Evolutionary conservation across 495 filamentous ascomycete species (phyloP).

Genomic region (Hamigera avellanea): DNA sequence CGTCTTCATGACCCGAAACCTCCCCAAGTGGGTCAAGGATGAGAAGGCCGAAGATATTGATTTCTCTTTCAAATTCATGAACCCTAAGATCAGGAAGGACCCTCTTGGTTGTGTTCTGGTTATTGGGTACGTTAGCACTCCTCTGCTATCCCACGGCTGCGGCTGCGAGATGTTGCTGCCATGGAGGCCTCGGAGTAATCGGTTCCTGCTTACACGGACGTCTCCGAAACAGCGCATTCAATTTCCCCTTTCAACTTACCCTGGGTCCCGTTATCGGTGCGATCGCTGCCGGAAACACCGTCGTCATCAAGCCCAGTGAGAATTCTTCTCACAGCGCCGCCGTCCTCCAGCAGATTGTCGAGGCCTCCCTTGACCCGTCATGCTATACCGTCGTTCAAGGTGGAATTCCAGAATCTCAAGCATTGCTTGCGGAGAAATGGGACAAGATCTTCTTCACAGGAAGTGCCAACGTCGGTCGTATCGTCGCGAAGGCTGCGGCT

Average conservation of each 20-base stretch:
- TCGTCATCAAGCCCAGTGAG: constrained; percentile 83
- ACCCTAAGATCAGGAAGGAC: constrained; percentile 74
- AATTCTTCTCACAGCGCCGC: constrained; percentile 61
- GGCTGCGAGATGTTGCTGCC: background rate
- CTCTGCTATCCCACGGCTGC: too few species aligned
- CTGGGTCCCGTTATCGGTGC: constrained; percentile 76
- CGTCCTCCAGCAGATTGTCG: constrained; percentile 65
- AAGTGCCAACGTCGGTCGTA: constrained; percentile 59
- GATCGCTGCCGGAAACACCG: constrained; percentile 84
- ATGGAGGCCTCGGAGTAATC: constrained; percentile 6
- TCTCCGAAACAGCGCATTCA: constrained; percentile 50
- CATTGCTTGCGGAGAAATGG: constrained; percentile 79
- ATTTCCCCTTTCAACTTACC: constrained; percentile 77
- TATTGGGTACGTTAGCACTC: constrained; percentile 51
- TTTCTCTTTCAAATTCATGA: constrained; percentile 51
- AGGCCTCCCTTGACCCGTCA: constrained; percentile 61
- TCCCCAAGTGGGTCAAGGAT: constrained; percentile 74
- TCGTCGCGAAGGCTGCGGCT: constrained; percentile 86
- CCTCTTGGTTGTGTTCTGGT: constrained; percentile 74
- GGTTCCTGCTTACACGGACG: background rate
- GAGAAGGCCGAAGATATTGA: constrained; percentile 62
- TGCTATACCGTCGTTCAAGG: constrained; percentile 75
- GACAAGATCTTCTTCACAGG: constrained; percentile 98
- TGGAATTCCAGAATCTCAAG: constrained; percentile 63
- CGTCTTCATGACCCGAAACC: constrained; percentile 58